Evolutionary conservation across 192 early-diverging fungal genomes (phyloP).

Genomic region (Oehlia diaphana): DNA sequence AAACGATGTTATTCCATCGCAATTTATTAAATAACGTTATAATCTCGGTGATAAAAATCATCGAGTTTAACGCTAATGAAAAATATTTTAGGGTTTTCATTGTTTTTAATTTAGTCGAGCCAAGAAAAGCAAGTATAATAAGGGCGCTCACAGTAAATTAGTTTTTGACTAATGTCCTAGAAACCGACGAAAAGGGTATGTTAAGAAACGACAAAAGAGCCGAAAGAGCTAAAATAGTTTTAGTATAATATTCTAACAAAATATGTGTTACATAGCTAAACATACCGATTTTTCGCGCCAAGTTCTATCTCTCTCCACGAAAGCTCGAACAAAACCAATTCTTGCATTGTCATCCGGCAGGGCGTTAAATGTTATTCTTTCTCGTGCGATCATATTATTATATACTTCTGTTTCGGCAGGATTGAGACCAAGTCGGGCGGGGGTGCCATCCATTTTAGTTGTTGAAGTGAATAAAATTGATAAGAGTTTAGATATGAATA

Average conservation of each 20-base stretch:
- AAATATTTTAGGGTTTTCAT: background rate
- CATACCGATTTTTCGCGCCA: constrained; percentile 20
- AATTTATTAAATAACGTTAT: background rate
- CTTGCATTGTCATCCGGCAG: constrained; percentile 8
- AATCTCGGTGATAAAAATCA: background rate
- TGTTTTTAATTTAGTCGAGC: background rate
- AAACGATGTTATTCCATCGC: background rate
- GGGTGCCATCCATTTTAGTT: background rate
- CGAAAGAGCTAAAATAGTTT: constrained; percentile 18
- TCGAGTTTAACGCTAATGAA: background rate
- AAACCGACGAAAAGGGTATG: background rate
- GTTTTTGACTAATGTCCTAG: constrained; percentile 13
- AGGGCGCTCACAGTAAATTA: background rate
- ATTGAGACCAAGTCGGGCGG: background rate
- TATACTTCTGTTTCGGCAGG: background rate
- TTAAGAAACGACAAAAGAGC: constrained; percentile 11
- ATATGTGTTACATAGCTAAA: constrained; percentile 25
- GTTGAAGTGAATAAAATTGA: background rate
- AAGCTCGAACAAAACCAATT: background rate
- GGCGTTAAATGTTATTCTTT: background rate
- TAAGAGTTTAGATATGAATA: background rate
- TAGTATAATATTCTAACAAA: constrained; percentile 22
- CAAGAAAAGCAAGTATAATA: background rate
- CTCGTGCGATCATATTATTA: constrained; percentile 4
- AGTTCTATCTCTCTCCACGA: constrained; percentile 9